phyloP scores from a whole-genome alignment of 495 filamentous ascomycete genomes.

The Jackrogersella minutella region DNA sequence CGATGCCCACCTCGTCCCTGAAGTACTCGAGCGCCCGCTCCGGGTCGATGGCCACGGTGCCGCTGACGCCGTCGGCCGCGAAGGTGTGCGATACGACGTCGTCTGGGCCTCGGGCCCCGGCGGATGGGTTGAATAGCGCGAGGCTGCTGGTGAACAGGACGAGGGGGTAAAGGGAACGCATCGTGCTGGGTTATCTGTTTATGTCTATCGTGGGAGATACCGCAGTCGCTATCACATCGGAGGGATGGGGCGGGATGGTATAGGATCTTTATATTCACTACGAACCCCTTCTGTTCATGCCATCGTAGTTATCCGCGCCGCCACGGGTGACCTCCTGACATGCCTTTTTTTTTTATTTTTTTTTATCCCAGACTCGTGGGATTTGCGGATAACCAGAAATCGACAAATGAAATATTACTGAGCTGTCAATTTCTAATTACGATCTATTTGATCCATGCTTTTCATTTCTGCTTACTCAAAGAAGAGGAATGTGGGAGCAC shows the following conservation, averaged over 20 bases:
- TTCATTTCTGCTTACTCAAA: background rate
- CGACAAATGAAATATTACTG: background rate
- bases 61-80: constrained; percentile 32
- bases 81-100: constrained; percentile 42
- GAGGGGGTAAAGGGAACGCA: constrained; percentile 4
- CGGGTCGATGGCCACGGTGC: background rate
- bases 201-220: background rate
- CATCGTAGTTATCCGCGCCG: background rate
- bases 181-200: background rate
- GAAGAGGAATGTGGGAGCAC: background rate
- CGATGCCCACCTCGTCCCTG: constrained; percentile 11
- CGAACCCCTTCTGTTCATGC: background rate
- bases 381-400: background rate
- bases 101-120: constrained; percentile 5
- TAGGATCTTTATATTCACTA: background rate
- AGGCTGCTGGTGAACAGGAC: background rate
- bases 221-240: background rate
- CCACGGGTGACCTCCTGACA: background rate
- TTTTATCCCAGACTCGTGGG: background rate
- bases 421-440: background rate
- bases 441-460: background rate
- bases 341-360: too few relatives aligned
- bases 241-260: background rate
- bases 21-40: constrained; percentile 1
- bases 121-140: constrained; percentile 31